phyloP scores from a whole-genome alignment of 495 filamentous ascomycete genomes.

The Collariella sp. region DNA sequence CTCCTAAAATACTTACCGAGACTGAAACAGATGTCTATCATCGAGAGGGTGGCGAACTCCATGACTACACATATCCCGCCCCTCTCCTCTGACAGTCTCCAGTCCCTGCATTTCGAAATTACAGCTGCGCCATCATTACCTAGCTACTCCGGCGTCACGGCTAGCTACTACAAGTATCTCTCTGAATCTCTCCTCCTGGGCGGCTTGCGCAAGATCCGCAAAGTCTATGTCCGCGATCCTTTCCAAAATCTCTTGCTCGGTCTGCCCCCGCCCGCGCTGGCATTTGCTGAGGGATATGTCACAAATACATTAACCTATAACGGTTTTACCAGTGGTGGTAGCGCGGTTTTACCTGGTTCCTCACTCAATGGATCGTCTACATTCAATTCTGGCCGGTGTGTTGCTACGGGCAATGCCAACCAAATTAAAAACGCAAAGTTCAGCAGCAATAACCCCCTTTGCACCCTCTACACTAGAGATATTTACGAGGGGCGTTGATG shows the following conservation, averaged over 20 bases:
- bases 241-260: slow-evolving; percentile 67
- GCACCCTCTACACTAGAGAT: too few species aligned
- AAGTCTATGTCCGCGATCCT: slow-evolving; percentile 81
- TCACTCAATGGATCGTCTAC: too few species aligned
- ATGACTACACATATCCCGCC: slow-evolving; percentile 54
- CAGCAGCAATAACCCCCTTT: too few species aligned
- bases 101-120: slow-evolving; percentile 75
- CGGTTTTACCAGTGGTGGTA: too few species aligned
- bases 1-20: slow-evolving; percentile 54
- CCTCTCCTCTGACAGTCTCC: slow-evolving; percentile 56
- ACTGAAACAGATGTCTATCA: slow-evolving; percentile 58
- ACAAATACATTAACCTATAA: too few species aligned
- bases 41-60: slow-evolving; percentile 54
- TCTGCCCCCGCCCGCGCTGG: slow-evolving; percentile 52
- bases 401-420: too few species aligned
- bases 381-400: too few species aligned
- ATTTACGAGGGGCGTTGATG: too few species aligned
- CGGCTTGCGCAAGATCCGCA: slow-evolving; percentile 58
- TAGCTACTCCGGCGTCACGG: too few species aligned
- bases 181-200: slow-evolving; percentile 68
- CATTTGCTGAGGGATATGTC: slow-evolving; percentile 42
- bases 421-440: too few species aligned
- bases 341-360: too few species aligned
- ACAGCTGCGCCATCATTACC: slow-evolving; percentile 49
- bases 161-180: slow-evolving; percentile 82